Conservation (phyloP, 2,329 filamentous ascomycete genomes). For the Calonectria ilicicola region DNA sequence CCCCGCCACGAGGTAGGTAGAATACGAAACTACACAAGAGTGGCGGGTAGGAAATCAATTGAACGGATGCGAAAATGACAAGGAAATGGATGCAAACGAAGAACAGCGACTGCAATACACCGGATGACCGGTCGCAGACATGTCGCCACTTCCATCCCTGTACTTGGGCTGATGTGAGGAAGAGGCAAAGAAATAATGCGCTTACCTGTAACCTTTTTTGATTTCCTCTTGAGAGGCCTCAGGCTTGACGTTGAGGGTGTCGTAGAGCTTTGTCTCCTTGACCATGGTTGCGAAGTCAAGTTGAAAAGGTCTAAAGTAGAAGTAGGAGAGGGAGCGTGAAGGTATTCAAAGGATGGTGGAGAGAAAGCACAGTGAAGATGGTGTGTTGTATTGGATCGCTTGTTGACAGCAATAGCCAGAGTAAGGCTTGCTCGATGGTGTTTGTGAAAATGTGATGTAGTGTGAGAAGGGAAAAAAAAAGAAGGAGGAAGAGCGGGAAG, state of each 20-base stretch:
- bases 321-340: not conserved
- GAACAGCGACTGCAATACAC: not conserved
- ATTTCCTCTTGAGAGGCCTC: slow-evolving; percentile 91
- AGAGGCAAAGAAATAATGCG: slow-evolving; percentile 11
- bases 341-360: not conserved
- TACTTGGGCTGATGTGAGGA: not conserved
- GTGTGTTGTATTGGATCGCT: slow-evolving; percentile 1
- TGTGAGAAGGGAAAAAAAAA: not conserved
- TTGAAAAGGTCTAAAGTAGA: slow-evolving; percentile 17
- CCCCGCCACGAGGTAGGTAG: not conserved
- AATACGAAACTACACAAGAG: slow-evolving; percentile 7
- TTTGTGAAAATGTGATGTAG: slow-evolving; percentile 10
- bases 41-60: not conserved
- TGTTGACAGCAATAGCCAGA: slow-evolving; percentile 8
- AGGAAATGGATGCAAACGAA: not conserved
- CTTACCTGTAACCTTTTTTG: slow-evolving; percentile 93
- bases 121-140: slow-evolving; percentile 1
- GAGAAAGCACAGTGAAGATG: not conserved
- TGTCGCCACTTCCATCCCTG: slow-evolving; percentile 2
- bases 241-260: slow-evolving; percentile 82
- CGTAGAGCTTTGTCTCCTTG: slow-evolving; percentile 95
- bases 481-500: slow-evolving; percentile 19
- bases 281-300: slow-evolving; percentile 73
- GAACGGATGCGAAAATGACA: not conserved
- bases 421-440: slow-evolving; percentile 11